Base-by-base conservation (phyloP, 2,329 filamentous ascomycete genomes). In the Pyrenochaeta sp. region DNA sequence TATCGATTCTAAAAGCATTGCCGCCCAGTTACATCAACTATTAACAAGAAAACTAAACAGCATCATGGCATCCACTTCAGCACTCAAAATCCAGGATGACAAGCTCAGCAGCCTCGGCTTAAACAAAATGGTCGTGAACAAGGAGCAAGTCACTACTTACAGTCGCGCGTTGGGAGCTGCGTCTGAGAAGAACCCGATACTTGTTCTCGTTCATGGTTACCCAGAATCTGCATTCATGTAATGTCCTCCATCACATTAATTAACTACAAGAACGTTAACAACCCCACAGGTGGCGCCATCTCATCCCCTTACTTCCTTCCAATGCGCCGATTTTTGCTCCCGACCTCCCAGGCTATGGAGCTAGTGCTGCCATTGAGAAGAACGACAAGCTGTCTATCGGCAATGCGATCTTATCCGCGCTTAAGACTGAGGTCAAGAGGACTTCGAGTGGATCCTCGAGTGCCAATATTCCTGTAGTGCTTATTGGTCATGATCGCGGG, bases 401-500 rank as follows among this genome's bases (percentile, higher is more conserved):
- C 2, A 67, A 55, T 7, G 56, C 67, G 1, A 19, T 74, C 15
- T 40, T 75, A 1, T 57, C 65, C 1, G 72, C 72, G 1, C 57
- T 77, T 2, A 56, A 62, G 24, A 68, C 68, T 0, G 64, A 71
- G 49, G 37, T 72, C 8, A 61, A 67, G n/a, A 54, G 64, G 2
- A 67, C 65, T 13, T 58, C 59, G 6, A 65, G 59, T 15, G 48
- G 15, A 1, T 12, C 61, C 5, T 51, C 60, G 9, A 30, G 58
- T 0, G 28, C 15, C 2, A 5, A 49, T 13, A 59, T 70, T 2
- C 72, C 71, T 1, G 55, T 75, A 5, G 42, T 76, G 0, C 58
- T 88, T 22, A 84, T 84, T 55, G 84, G 80, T 0, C 86, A 88
- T 64, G 86, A 88, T 67, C 82, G 85, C 39, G 85, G 86, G 3